Evolutionary conservation across 2,329 filamentous ascomycete species (phyloP).

Genomic region (Talaromyces pinophilus): DNA sequence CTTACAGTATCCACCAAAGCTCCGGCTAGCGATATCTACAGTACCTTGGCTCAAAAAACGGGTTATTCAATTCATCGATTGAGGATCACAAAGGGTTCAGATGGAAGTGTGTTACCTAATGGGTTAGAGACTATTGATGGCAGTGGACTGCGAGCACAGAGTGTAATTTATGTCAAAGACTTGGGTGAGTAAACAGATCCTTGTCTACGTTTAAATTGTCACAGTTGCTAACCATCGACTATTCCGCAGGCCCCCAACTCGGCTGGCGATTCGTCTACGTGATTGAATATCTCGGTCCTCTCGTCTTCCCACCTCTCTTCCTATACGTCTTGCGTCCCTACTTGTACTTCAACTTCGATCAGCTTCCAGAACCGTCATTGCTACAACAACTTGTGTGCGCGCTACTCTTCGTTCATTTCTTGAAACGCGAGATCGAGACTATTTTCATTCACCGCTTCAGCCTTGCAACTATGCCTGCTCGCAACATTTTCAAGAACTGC

Average conservation of each 20-base stretch:
- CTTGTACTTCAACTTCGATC: slow-evolving; percentile 61
- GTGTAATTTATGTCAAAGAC: slow-evolving; percentile 82
- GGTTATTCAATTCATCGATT: slow-evolving; percentile 61
- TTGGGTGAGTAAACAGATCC: slow-evolving; percentile 62
- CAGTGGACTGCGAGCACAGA: slow-evolving; percentile 60
- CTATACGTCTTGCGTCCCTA: slow-evolving; percentile 70
- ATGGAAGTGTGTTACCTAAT: slow-evolving; percentile 61
- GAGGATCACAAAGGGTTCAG: slow-evolving; percentile 65
- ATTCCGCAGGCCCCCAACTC: slow-evolving; percentile 72
- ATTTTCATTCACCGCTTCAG: slow-evolving; percentile 95
- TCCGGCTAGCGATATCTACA: slow-evolving; percentile 59
- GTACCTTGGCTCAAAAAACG: slow-evolving; percentile 56
- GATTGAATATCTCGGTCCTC: slow-evolving; percentile 89
- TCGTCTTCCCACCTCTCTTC: slow-evolving; percentile 79
- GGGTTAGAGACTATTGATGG: slow-evolving; percentile 53
- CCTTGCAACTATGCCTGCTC: slow-evolving; percentile 85
- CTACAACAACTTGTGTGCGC: slow-evolving; percentile 72
- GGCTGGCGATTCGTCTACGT: slow-evolving; percentile 92
- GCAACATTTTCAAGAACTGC: slow-evolving; percentile 93
- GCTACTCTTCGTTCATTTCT: slow-evolving; percentile 79
- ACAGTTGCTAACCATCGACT: slow-evolving; percentile 11
- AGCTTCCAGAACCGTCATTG: slow-evolving; percentile 57
- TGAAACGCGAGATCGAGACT: slow-evolving; percentile 95
- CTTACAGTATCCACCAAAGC: slow-evolving; percentile 55
- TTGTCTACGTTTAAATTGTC: neutral